Evolutionary conservation across 352 stramenopile genomes (phyloP).

Genomic region (Globisporangium spinosum): DNA sequence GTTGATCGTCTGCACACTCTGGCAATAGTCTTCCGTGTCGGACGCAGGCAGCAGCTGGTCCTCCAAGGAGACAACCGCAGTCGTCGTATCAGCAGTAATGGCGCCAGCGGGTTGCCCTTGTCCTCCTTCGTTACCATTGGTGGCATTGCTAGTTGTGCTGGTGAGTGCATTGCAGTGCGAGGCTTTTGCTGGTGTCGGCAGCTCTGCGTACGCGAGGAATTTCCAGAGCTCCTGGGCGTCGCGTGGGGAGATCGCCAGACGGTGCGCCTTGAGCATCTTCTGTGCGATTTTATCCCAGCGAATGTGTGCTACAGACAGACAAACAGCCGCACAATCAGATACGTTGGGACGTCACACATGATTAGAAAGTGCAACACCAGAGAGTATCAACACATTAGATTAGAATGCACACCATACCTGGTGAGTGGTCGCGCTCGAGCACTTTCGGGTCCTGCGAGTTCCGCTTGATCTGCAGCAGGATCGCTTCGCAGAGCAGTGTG

Average conservation of each 20-base stretch:
- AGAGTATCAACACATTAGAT: background rate
- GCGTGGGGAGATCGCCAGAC: conserved; percentile 26
- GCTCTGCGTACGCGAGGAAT: conserved; percentile 61
- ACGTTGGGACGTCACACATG: background rate
- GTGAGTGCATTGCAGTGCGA: background rate
- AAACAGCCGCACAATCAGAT: background rate
- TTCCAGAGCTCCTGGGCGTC: conserved; percentile 70
- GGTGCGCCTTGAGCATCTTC: conserved; percentile 36
- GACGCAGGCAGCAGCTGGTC: conserved; percentile 41
- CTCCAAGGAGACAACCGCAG: background rate
- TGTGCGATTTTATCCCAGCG: conserved; percentile 42
- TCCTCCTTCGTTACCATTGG: too few species aligned
- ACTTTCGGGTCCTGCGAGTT: conserved; percentile 39
- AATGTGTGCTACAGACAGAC: conserved; percentile 24
- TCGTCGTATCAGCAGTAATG: background rate
- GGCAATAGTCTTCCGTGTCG: conserved; percentile 48
- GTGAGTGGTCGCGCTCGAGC: conserved; percentile 39
- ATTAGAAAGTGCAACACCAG: background rate
- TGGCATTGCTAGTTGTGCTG: too few species aligned
- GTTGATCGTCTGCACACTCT: conserved; percentile 28
- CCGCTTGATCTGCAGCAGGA: conserved; percentile 46
- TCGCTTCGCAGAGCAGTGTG: conserved; percentile 49
- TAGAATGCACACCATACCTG: conserved; percentile 18
- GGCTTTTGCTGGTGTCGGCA: background rate
- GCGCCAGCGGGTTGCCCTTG: background rate